These are phyloP conservation scores for Globisporangium sylvaticum DNA, from an alignment of 352 stramenopile species.

Conservation along the genomic window DNA sequence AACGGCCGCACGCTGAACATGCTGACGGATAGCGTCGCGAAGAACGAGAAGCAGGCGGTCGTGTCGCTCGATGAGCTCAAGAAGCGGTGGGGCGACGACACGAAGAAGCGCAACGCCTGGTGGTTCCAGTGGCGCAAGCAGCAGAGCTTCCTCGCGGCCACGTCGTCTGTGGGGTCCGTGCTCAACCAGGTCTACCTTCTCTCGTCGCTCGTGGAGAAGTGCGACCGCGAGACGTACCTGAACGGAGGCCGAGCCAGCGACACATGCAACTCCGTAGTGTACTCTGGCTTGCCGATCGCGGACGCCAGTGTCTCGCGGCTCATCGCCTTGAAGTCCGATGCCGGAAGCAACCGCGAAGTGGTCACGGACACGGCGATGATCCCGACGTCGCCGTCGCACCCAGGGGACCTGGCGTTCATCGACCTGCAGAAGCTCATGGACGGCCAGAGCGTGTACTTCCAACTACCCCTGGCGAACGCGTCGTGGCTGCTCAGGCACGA, in stretches of 20 bases:
- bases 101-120: background rate
- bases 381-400: background rate
- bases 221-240: constrained; percentile 1
- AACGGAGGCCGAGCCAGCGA: background rate
- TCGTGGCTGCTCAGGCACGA: background rate
- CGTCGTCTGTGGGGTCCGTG: background rate
- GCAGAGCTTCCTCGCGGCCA: background rate
- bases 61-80: background rate
- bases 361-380: background rate
- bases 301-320: constrained; percentile 1
- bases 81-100: constrained; percentile 1
- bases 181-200: background rate
- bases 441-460: background rate
- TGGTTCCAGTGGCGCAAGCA: background rate
- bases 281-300: background rate
- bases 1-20: background rate
- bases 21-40: background rate
- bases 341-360: background rate
- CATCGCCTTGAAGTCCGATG: background rate
- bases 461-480: background rate
- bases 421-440: constrained; percentile 4
- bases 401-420: constrained; percentile 2
- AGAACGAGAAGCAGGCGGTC: background rate
- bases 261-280: background rate
- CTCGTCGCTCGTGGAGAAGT: constrained; percentile 1